Evolutionary conservation across 2,329 filamentous ascomycete genomes (phyloP).

Genomic region (Alternaria brassicae): DNA sequence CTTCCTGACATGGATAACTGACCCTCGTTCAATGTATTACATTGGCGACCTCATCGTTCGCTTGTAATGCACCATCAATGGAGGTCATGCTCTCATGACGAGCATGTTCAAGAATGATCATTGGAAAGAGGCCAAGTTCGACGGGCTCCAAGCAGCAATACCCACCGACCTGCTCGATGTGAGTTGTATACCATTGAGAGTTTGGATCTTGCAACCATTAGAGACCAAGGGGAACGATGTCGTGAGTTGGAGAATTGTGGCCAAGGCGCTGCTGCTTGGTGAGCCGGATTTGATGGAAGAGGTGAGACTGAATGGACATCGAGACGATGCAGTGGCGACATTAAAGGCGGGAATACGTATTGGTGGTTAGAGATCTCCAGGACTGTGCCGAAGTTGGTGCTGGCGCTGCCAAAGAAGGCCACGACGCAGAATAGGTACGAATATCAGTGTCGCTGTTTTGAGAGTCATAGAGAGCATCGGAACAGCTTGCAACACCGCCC

Average conservation of each 20-base stretch:
- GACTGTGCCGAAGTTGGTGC: neutral
- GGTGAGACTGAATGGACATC: neutral
- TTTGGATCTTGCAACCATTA: conserved; percentile 20
- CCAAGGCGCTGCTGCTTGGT: conserved; percentile 24
- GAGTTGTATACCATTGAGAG: conserved; percentile 16
- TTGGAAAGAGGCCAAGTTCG: conserved; percentile 2
- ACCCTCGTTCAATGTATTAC: conserved; percentile 25
- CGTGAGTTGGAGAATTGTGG: conserved; percentile 18
- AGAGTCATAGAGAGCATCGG: neutral
- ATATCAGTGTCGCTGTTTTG: neutral
- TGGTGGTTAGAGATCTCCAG: neutral
- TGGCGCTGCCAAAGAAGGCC: neutral
- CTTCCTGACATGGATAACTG: conserved; percentile 27
- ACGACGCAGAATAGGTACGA: neutral
- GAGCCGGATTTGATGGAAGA: conserved; percentile 19
- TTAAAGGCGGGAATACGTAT: neutral
- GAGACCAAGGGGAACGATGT: neutral
- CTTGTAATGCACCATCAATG: conserved; percentile 8
- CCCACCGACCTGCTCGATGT: conserved; percentile 16
- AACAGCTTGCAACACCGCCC: neutral
- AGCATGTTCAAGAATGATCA: conserved; percentile 10
- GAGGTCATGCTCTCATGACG: conserved; percentile 7
- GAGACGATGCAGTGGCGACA: conserved; percentile 4
- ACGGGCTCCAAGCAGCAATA: conserved; percentile 16
- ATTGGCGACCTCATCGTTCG: conserved; percentile 4